Base-by-base conservation (phyloP, 371 early-diverging fungal genomes). In the Apophysomyces ossiformis region DNA sequence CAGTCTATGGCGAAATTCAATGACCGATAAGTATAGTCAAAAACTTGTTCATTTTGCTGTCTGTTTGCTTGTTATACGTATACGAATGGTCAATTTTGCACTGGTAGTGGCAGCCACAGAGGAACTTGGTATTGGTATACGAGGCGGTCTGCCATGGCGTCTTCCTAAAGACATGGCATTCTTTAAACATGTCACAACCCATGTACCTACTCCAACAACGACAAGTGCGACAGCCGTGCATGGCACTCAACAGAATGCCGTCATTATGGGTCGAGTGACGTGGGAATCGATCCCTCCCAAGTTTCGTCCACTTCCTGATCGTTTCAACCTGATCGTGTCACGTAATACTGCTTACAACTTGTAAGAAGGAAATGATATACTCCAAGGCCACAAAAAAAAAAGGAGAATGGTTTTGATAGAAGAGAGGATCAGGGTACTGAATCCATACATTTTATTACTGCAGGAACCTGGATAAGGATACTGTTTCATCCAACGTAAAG, bases 241-340 rank as follows among this genome's bases (percentile, higher is more conserved):
- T 50, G 54, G 5, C 54, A 32, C 16, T 21, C 54, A 2, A 7
- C 16, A 69, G 66, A 97, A 97, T 76, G 93, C 90, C 1, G 90
- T 93, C 58, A 89, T 97, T 68, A 91, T 96, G 92, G 97, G 97
- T 39, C 85, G 96, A 45, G 73, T 79, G 37, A 94, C 95, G 5
- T 96, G 94, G 94, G 93, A 94, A 60, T 90, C 93, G 11, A 91
- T 95, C 35, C 96, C 97, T 2, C 75, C 71, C 35, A 84, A 85
- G 66, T 87, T 85, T 66, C 78, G 91, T 43, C 97, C 97, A 6
- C 75, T 97, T 36, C 57, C 70, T 18, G 75, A 83, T 65, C 84
- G 99, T 60, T 74, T 91, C 68, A 96, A 96, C 72, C 78, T 97
- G 47, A 87, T 98, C n/a, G 65, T 98, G 45, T 88, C 96, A 12